Base-by-base conservation (phyloP, 2,329 filamentous ascomycete species). In the Aureobasidium namibiae region DNA sequence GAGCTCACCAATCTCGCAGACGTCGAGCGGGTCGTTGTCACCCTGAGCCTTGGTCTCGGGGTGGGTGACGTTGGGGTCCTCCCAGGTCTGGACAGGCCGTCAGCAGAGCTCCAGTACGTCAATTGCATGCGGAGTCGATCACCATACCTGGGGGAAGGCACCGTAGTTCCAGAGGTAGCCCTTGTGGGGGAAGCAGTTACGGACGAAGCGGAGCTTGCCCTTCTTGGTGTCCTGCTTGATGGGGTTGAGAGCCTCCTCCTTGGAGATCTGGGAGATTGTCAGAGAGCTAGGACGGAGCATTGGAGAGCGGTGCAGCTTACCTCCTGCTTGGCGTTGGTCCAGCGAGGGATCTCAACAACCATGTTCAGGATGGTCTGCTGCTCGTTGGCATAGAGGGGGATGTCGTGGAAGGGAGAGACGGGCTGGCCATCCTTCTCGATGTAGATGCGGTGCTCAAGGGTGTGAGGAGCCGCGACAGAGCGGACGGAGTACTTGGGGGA, bases 111-210 rank as follows among this genome's bases (percentile, higher is more conserved):
- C n/a, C 42, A 44, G 44, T 24, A 21, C 14, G 16, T 38, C 14
- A 24, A 18, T 46, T 4, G 44, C 13, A 36, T 54, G 14, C 11
- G n/a, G n/a, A n/a, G 10, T 29, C n/a, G 5, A 13, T 21, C 5
- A 6, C 50, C 82, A 73, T 82, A 94, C 90, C 82, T 94, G 90
- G 70, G 94, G 94, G 87, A 99, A 97, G 77, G 92, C 92, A 80
- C 94, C 94, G 80, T 99, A 99, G 86, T 99, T 99, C 94, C 94
- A 99, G 70, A 99, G 90, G 80, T 99, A 99, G 67, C 94, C 94
- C 86, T 99, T 97, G 88, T 99, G 94, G 70, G 94, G 94, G 85
- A 99, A 99, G 87, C 94, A 99, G 88, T 99, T 99, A 80, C 94
- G 91, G 75, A 99, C 94, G 76, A 88, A 99, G 73, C 94, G 90